phyloP scores from a whole-genome alignment of 371 early-diverging fungal species.

The Umbelopsis sp. region DNA sequence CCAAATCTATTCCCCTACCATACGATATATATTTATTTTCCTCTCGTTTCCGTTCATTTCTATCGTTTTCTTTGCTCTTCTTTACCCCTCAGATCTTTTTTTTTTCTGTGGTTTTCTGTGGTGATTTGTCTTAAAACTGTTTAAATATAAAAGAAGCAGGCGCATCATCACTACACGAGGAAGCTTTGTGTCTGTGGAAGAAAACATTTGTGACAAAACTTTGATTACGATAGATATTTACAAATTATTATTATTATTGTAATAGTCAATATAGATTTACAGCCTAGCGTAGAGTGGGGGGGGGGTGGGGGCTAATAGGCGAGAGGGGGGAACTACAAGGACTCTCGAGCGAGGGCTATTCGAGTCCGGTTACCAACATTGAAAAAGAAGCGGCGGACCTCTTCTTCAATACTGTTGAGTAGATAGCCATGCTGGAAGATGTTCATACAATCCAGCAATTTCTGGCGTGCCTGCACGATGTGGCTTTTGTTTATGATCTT shows the following conservation, averaged over 20 bases:
- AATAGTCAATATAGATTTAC: no score
- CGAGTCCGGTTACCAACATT: not conserved
- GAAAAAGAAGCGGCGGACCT: constrained; percentile 7
- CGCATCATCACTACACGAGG: no score
- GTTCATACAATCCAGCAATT: constrained; percentile 34
- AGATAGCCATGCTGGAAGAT: constrained; percentile 36
- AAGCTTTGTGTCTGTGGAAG: no score
- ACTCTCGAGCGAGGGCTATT: not conserved
- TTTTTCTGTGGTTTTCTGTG: no score
- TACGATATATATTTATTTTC: not conserved
- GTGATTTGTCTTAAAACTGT: no score
- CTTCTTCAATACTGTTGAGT: constrained; percentile 37
- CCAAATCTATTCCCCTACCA: not conserved
- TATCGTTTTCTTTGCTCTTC: not conserved
- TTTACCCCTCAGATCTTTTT: no score
- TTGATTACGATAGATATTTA: no score
- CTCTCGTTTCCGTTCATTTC: not conserved
- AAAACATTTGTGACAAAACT: no score
- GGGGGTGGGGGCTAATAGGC: not conserved
- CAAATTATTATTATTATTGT: no score
- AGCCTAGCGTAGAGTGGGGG: no score
- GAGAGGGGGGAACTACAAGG: not conserved
- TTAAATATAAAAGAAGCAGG: no score
- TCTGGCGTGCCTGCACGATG: constrained; percentile 30
- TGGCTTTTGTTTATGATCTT: constrained; percentile 21